Percentiles rank a stretch among this genome's conserved stretches.
phyloP scores from a whole-genome alignment of 352 stramenopile genomes.

The Globisporangium echinulatum region DNA sequence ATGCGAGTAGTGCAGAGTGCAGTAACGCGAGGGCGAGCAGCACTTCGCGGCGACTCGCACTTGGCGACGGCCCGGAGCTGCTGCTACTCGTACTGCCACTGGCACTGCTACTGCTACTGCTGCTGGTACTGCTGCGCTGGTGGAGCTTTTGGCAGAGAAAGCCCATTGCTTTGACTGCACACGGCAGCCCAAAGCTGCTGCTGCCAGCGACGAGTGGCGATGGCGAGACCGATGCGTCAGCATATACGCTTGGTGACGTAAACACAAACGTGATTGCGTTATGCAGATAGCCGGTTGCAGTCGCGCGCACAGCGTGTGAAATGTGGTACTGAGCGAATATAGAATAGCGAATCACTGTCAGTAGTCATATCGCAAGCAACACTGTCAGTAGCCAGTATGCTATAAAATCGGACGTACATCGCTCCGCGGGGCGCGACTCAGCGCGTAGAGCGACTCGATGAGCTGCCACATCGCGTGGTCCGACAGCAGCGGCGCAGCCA shows the following conservation, averaged over 20 bases:
- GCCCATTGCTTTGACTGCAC: conserved; percentile 69
- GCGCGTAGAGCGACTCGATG: conserved; percentile 93
- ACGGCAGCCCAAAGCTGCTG: conserved; percentile 58
- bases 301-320: conserved; percentile 50
- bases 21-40: conserved; percentile 68
- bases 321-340: conserved; percentile 36
- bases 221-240: conserved; percentile 15
- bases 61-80: neutral
- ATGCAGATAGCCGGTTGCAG: conserved; percentile 57
- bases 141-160: conserved; percentile 82
- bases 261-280: conserved; percentile 67
- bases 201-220: neutral
- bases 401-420: conserved; percentile 33
- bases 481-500: conserved; percentile 71
- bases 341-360: neutral
- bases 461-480: conserved; percentile 93
- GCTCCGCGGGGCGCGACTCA: conserved; percentile 68
- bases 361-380: neutral
- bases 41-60: conserved; percentile 37
- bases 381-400: neutral
- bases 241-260: conserved; percentile 41
- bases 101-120: neutral
- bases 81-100: conserved; percentile 7
- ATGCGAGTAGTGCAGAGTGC: conserved; percentile 42
- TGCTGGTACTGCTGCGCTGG: conserved; percentile 19